These are phyloP conservation scores for Vigna trinervia DNA, from an alignment of 306 rosid genomes.

Conservation along the genomic window DNA sequence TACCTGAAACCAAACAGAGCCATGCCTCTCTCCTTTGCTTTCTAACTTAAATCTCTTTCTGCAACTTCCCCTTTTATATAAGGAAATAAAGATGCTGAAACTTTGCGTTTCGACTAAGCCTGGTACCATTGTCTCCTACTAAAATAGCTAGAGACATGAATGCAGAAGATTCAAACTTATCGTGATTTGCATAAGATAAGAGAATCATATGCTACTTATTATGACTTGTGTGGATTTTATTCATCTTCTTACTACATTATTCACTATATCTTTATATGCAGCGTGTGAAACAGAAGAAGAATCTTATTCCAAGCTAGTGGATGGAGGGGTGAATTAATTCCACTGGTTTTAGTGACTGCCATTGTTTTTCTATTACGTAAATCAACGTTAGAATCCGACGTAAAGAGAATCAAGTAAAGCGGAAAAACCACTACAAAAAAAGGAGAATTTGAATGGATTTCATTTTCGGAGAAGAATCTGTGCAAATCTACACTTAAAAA, in stretches of 20 bases:
- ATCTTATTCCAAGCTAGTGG: slow-evolving; percentile 39
- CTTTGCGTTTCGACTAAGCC: neutral
- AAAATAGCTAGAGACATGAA: neutral
- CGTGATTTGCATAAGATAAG: neutral
- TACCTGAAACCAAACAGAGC: slow-evolving; percentile 39
- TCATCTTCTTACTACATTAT: slow-evolving; percentile 20
- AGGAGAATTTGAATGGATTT: neutral
- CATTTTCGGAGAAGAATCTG: neutral
- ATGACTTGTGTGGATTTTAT: slow-evolving; percentile 37
- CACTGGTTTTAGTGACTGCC: neutral
- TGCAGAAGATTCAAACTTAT: slow-evolving; percentile 35
- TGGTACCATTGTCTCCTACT: neutral
- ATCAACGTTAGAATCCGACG: slow-evolving; percentile 32
- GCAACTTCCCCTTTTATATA: slow-evolving; percentile 45
- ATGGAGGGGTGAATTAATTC: slow-evolving; percentile 17
- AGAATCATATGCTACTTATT: slow-evolving; percentile 45
- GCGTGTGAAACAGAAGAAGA: neutral
- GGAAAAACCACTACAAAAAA: neutral
- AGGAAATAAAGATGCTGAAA: neutral
- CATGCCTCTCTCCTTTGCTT: slow-evolving; percentile 48
- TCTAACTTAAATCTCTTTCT: slow-evolving; percentile 8
- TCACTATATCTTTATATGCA: neutral
- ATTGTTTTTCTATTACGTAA: neutral
- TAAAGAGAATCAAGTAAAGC: slow-evolving; percentile 26
- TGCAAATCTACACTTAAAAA: neutral